Conservation (phyloP, 495 filamentous ascomycete genomes). For the Aspergillus affinis region DNA sequence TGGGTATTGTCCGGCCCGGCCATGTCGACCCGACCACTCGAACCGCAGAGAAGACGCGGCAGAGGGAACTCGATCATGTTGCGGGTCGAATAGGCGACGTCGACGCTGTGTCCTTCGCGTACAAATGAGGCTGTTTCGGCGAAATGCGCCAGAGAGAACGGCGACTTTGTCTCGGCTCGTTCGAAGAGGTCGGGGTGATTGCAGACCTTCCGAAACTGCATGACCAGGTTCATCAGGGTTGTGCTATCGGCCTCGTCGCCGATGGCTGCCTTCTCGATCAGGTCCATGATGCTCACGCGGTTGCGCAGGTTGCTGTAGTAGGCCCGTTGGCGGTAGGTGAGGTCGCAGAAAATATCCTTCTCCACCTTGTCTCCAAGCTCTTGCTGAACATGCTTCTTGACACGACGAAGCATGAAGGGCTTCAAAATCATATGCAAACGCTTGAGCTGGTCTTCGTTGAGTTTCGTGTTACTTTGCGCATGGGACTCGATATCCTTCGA, state of each 20-base stretch:
- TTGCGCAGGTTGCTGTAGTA: constrained; percentile 88
- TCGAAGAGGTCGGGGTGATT: constrained; percentile 98
- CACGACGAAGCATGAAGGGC: constrained; percentile 97
- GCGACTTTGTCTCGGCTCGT: constrained; percentile 85
- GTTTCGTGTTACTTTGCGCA: constrained; percentile 96
- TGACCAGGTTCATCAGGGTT: constrained; percentile 97
- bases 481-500: constrained; percentile 99
- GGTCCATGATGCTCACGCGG: constrained; percentile 97
- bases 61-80: constrained; percentile 81
- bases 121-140: constrained; percentile 94
- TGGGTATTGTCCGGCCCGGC: constrained; percentile 70
- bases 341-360: constrained; percentile 90
- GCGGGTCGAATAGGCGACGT: constrained; percentile 83
- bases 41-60: constrained; percentile 73
- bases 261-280: constrained; percentile 93
- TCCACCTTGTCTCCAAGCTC: constrained; percentile 99
- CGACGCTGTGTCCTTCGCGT: constrained; percentile 77
- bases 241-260: constrained; percentile 94
- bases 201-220: constrained; percentile 99
- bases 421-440: constrained; percentile 98
- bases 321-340: constrained; percentile 96
- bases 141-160: constrained; percentile 77
- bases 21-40: constrained; percentile 72
- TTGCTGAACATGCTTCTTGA: constrained; percentile 99
- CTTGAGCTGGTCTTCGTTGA: constrained; percentile 95